Evolutionary conservation across 495 filamentous ascomycete species (phyloP).

Genomic region (Halenospora varia): DNA sequence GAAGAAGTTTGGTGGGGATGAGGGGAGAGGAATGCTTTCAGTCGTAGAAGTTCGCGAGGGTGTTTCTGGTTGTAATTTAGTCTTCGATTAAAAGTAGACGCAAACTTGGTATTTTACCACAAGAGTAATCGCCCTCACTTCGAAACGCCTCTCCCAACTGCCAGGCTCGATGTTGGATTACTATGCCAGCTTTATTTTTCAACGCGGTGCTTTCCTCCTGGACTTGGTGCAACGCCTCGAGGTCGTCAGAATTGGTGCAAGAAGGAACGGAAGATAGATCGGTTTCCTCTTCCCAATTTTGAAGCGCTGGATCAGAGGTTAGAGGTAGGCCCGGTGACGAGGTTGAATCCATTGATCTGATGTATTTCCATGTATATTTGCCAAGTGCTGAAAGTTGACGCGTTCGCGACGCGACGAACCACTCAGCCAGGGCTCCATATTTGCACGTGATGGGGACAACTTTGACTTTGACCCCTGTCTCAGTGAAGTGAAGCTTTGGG

Average conservation of each 20-base stretch:
- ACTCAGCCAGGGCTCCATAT: neutral
- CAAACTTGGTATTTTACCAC: neutral
- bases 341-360: constrained; percentile 14
- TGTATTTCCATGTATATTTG: neutral
- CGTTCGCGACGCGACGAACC: constrained; percentile 11
- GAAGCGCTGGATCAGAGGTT: constrained; percentile 14
- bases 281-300: constrained; percentile 13
- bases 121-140: constrained; percentile 42
- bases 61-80: constrained; percentile 23
- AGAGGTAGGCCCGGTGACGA: constrained; percentile 15
- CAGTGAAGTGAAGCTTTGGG: too few species aligned
- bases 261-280: neutral
- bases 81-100: neutral
- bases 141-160: constrained; percentile 55
- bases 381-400: neutral
- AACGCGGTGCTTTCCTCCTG: constrained; percentile 43
- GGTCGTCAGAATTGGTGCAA: constrained; percentile 47
- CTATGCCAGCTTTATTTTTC: constrained; percentile 46
- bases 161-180: constrained; percentile 63
- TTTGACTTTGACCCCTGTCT: too few species aligned
- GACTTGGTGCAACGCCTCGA: constrained; percentile 52
- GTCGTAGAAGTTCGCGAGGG: constrained; percentile 18
- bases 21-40: constrained; percentile 19
- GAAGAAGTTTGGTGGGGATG: constrained; percentile 21
- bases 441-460: neutral